A percentile compares a stretch with the other conserved stretches of the same genome.
Conservation (phyloP, 164 flowering plant genomes). For the Magnolia changhungtana region DNA sequence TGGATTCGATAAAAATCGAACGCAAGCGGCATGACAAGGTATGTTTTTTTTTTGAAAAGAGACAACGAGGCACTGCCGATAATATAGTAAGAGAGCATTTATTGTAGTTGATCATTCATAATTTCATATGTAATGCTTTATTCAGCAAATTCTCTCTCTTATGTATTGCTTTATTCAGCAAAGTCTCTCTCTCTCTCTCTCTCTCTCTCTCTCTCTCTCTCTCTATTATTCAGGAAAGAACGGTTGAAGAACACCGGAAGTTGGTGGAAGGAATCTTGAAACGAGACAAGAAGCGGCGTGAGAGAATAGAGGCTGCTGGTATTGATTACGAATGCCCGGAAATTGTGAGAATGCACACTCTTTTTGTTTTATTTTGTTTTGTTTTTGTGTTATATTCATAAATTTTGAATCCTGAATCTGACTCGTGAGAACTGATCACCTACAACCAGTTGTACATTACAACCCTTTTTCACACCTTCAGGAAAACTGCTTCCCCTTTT, state of each 20-base stretch:
- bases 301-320: constrained; percentile 80
- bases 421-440: background rate
- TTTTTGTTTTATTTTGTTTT: background rate
- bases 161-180: too few species aligned
- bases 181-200: too few species aligned
- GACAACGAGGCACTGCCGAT: too few species aligned
- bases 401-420: background rate
- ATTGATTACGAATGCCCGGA: constrained; percentile 86
- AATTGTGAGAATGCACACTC: constrained; percentile 50
- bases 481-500: background rate
- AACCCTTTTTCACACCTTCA: background rate
- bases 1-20: constrained; percentile 55
- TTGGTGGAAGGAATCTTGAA: constrained; percentile 55
- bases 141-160: too few species aligned
- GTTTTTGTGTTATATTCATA: background rate
- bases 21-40: constrained; percentile 77
- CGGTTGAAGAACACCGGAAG: constrained; percentile 64
- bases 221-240: constrained; percentile 51
- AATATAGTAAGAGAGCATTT: background rate
- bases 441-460: too few species aligned
- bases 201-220: background rate
- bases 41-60: too few species aligned
- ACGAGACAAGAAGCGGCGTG: constrained; percentile 54
- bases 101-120: background rate
- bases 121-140: too few species aligned